Conservation (phyloP, 148 eudicot genomes). For the Cornus controversa region DNA sequence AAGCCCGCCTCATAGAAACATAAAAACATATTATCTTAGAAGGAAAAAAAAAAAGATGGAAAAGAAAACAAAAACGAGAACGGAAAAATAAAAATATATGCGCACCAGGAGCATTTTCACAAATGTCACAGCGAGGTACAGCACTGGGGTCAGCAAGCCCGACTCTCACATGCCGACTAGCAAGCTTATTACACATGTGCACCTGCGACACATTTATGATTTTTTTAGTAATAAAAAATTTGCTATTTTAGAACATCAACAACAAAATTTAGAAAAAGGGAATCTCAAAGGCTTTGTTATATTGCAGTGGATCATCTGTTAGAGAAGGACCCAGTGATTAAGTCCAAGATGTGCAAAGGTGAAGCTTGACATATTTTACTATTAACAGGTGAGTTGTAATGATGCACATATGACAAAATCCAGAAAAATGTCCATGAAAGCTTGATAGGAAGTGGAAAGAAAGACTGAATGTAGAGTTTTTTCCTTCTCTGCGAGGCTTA, state of each 20-base stretch:
- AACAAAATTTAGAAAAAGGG: conserved; percentile 3
- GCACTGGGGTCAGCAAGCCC: conserved; percentile 80
- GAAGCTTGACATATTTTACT: neutral
- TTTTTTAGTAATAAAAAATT: neutral
- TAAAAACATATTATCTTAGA: neutral
- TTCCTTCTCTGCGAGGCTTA: neutral
- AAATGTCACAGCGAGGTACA: conserved; percentile 75
- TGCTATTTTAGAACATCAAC: conserved; percentile 2
- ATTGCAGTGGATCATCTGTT: neutral
- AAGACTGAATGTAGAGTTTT: neutral
- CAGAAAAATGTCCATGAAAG: neutral
- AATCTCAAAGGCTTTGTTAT: neutral
- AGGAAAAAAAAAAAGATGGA: conserved; percentile 3
- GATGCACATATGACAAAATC: neutral
- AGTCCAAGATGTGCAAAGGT: neutral
- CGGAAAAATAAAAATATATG: neutral
- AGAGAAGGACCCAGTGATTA: neutral
- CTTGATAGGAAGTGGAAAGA: neutral
- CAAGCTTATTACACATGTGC: conserved; percentile 85
- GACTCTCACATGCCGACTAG: conserved; percentile 79
- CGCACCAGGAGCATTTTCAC: conserved; percentile 87
- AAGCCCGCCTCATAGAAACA: neutral
- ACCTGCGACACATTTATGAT: conserved; percentile 39
- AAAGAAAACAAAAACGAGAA: neutral
- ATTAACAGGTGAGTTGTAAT: neutral